Evolutionary conservation across 139 green algal species (phyloP).

Genomic region (Closterium sp.): DNA sequence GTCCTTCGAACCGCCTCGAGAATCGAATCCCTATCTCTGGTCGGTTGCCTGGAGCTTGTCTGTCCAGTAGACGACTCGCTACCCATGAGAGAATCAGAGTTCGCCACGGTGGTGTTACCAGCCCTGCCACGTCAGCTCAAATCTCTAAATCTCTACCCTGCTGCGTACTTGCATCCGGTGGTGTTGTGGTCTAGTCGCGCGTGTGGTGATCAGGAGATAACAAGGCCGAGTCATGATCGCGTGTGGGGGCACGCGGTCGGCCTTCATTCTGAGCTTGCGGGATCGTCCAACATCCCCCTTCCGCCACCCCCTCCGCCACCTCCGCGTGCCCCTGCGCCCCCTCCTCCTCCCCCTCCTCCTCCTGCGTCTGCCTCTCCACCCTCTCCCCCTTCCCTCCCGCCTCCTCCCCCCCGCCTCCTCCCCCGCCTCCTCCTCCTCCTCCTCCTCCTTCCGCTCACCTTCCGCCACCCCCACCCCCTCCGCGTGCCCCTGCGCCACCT

Average conservation of each 20-base stretch:
- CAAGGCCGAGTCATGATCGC: constrained; percentile 12
- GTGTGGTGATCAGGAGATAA: constrained; percentile 38
- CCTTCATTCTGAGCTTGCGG: constrained; percentile 32
- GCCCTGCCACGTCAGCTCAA: not conserved
- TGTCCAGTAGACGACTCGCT: not conserved
- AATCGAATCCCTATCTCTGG: not conserved
- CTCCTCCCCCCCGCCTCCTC: not conserved
- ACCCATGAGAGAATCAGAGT: not conserved
- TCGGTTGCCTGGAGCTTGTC: not conserved
- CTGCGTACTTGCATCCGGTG: not conserved
- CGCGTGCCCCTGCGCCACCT: not conserved
- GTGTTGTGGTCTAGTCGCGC: not conserved
- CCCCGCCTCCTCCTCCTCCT: not conserved
- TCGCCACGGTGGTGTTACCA: not conserved
- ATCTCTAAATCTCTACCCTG: not conserved
- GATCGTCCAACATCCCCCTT: not conserved
- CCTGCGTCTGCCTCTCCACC: not conserved
- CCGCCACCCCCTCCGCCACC: not conserved
- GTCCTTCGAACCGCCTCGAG: not conserved
- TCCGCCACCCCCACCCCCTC: not conserved
- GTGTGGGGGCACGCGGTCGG: constrained; percentile 51
- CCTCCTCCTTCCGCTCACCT: not conserved
- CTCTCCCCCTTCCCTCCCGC: not conserved
- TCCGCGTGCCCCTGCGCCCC: not conserved
- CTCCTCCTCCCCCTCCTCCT: not conserved